These are phyloP conservation scores for Prunus mira DNA, from an alignment of 306 rosid genomes.

Conservation along the genomic window DNA sequence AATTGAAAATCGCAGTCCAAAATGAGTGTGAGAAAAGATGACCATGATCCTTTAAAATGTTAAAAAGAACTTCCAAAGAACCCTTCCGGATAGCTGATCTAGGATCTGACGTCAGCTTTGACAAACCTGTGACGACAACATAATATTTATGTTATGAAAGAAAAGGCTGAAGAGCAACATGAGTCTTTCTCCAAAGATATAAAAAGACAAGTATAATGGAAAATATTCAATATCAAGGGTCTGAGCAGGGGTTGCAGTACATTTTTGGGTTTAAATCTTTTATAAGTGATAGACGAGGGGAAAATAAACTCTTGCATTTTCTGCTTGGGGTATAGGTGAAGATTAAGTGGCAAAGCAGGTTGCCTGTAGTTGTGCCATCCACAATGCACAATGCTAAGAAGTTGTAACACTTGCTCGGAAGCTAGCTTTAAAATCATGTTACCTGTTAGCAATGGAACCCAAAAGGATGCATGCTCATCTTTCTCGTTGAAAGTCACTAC, in stretches of 20 bases:
- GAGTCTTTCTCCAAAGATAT: background rate
- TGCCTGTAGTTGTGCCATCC: background rate
- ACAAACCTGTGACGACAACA: slow-evolving; percentile 62
- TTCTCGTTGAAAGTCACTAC: slow-evolving; percentile 45
- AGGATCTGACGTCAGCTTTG: slow-evolving; percentile 89
- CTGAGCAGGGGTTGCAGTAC: background rate
- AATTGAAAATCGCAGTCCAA: slow-evolving; percentile 71
- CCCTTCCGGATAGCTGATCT: slow-evolving; percentile 94
- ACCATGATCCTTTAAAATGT: slow-evolving; percentile 93
- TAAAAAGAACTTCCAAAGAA: slow-evolving; percentile 95
- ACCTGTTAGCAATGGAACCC: slow-evolving; percentile 97
- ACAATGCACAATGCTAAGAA: background rate
- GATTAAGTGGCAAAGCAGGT: background rate
- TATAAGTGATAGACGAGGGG: background rate
- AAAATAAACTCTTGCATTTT: background rate
- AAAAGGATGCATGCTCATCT: slow-evolving; percentile 79
- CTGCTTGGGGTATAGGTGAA: background rate
- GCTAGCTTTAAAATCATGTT: slow-evolving; percentile 25
- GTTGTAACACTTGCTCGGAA: slow-evolving; percentile 1
- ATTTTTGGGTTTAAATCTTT: background rate
- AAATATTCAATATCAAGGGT: background rate
- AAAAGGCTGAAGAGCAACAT: slow-evolving; percentile 4
- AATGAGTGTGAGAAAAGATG: slow-evolving; percentile 76
- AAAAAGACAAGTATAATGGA: background rate
- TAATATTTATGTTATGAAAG: background rate